Evolutionary conservation across 1,284 basidiomycete species (phyloP).

Genomic region (Puccinia horiana): DNA sequence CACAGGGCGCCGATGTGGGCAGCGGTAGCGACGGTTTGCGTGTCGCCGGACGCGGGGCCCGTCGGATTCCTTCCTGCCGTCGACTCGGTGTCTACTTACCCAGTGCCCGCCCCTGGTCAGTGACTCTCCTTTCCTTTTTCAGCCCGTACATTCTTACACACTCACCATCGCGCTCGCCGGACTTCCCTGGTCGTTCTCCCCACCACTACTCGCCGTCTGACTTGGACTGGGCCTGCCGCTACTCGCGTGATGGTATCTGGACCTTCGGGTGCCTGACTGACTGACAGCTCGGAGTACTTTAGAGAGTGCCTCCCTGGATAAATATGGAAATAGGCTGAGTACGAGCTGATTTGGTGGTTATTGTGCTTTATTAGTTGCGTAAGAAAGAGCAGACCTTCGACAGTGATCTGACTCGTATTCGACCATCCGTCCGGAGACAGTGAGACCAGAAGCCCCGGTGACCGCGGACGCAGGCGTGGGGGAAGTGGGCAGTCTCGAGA

Average conservation of each 20-base stretch:
- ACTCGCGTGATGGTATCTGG: neutral
- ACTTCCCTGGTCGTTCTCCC: neutral
- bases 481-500: neutral
- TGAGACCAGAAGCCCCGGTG: neutral
- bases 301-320: neutral
- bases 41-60: neutral
- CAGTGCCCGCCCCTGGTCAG: neutral
- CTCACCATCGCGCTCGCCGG: neutral
- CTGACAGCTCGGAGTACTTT: neutral
- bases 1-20: neutral
- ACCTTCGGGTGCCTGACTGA: neutral
- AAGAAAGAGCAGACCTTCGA: neutral
- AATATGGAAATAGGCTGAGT: neutral
- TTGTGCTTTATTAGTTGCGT: neutral
- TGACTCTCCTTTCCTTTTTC: neutral
- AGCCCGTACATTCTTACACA: neutral
- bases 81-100: neutral
- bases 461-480: neutral
- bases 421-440: neutral
- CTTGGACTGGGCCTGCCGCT: neutral
- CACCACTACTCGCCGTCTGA: neutral
- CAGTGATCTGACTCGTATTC: neutral
- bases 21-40: neutral
- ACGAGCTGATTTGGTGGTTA: neutral
- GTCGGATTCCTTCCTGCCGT: neutral